Percentiles rank a stretch among this genome's conserved stretches.
Evolutionary conservation across 2,329 filamentous ascomycete species (phyloP).

Genomic region (Penicillium sp.): DNA sequence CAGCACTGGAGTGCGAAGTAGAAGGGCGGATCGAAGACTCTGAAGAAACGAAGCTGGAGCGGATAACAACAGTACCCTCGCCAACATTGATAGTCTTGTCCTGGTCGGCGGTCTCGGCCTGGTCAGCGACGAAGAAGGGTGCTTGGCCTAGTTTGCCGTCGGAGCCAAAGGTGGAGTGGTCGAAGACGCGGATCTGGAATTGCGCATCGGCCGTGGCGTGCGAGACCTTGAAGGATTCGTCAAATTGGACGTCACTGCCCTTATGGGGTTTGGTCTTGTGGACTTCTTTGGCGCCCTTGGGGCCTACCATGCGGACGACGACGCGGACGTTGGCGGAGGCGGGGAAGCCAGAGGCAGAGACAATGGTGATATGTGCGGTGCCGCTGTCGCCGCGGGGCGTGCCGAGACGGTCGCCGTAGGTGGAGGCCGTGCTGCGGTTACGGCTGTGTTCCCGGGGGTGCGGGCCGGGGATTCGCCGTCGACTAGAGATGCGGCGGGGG

Average conservation of each 20-base stretch:
- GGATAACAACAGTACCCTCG: conserved; percentile 64
- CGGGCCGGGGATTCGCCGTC: conserved; percentile 25
- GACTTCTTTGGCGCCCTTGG: conserved; percentile 68
- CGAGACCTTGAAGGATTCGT: conserved; percentile 63
- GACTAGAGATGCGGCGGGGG: conserved; percentile 24
- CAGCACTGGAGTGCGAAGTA: conserved; percentile 34
- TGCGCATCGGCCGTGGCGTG: conserved; percentile 71
- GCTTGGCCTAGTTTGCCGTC: conserved; percentile 80
- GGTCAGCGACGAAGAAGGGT: conserved; percentile 87
- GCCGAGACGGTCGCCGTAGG: conserved; percentile 47
- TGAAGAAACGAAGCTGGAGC: conserved; percentile 61
- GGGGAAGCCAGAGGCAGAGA: conserved; percentile 74
- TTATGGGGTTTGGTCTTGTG: conserved; percentile 93
- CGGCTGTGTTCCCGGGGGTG: conserved; percentile 42
- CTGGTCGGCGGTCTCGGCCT: conserved; percentile 54
- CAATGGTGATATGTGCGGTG: conserved; percentile 71
- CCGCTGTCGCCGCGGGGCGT: conserved; percentile 58
- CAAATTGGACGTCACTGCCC: conserved; percentile 60
- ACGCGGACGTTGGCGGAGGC: conserved; percentile 73
- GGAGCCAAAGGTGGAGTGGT: conserved; percentile 76
- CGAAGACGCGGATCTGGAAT: conserved; percentile 81
- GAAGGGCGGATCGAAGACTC: conserved; percentile 41
- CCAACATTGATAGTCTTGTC: conserved; percentile 74
- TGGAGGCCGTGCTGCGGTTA: conserved; percentile 46
- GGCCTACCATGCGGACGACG: conserved; percentile 59